Percentiles rank a stretch among this genome's conserved stretches.
Evolutionary conservation across 192 early-diverging fungal genomes (phyloP).

Genomic region (Backusella macrospora): DNA sequence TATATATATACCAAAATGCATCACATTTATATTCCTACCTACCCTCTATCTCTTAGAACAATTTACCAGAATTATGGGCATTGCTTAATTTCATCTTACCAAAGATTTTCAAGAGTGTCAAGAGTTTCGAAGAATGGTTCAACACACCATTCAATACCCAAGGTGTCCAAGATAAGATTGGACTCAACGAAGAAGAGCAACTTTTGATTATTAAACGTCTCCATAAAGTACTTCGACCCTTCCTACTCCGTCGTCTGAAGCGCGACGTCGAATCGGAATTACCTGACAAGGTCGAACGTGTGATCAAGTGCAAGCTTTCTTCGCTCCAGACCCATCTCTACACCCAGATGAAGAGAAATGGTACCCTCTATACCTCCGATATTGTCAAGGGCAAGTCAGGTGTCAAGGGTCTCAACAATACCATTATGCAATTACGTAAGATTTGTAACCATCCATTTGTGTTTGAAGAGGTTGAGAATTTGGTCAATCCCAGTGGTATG

Average conservation of each 20-base stretch:
- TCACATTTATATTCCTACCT: not conserved
- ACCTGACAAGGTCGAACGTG: constrained; percentile 95
- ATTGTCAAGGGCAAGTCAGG: constrained; percentile 31
- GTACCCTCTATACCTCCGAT: constrained; percentile 58
- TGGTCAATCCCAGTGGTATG: constrained; percentile 70
- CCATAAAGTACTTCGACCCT: constrained; percentile 96
- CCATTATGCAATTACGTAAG: constrained; percentile 98
- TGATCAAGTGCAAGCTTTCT: constrained; percentile 91
- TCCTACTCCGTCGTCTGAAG: constrained; percentile 94
- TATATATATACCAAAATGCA: not conserved
- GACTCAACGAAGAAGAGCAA: constrained; percentile 97
- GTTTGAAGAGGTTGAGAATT: constrained; percentile 88
- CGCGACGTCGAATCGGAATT: constrained; percentile 98
- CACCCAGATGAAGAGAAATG: constrained; percentile 82
- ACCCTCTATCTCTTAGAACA: constrained; percentile 64
- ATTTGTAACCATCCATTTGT: constrained; percentile 99
- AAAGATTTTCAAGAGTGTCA: constrained; percentile 94
- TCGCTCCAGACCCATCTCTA: constrained; percentile 84
- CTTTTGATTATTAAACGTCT: constrained; percentile 94
- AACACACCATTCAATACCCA: constrained; percentile 88
- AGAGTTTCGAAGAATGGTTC: constrained; percentile 99
- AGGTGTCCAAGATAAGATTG: constrained; percentile 85
- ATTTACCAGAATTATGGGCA: constrained; percentile 96
- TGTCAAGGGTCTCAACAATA: constrained; percentile 88
- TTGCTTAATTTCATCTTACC: constrained; percentile 96